A percentile compares a stretch with the other conserved stretches of the same genome.
phyloP scores from a whole-genome alignment of 106 monocot genomes.

The Ottelia alismoides region DNA sequence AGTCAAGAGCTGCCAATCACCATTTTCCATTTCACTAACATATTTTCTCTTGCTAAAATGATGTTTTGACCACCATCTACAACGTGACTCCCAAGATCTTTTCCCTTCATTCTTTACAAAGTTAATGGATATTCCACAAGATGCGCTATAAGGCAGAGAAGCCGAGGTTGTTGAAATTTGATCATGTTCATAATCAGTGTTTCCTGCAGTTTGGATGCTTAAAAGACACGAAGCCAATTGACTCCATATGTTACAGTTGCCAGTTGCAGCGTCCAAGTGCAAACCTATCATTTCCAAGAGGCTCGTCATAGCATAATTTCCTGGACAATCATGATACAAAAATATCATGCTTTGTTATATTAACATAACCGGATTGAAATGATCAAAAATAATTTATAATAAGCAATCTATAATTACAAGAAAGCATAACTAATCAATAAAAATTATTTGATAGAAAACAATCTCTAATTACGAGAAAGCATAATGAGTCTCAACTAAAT shows the following conservation, averaged over 20 bases:
- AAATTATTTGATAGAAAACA: too few species aligned
- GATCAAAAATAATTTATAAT: too few species aligned
- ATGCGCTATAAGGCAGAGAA: neutral
- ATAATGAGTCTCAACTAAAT: too few species aligned
- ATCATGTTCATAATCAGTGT: slow-evolving; percentile 30
- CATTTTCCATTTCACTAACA: slow-evolving; percentile 18
- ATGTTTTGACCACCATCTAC: too few species aligned
- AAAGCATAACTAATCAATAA: too few species aligned
- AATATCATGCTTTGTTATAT: too few species aligned
- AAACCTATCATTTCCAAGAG: slow-evolving; percentile 40
- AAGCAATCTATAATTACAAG: too few species aligned
- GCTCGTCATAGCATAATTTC: slow-evolving; percentile 22
- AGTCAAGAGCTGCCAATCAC: slow-evolving; percentile 28
- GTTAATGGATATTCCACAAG: slow-evolving; percentile 13
- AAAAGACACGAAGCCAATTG: slow-evolving; percentile 43
- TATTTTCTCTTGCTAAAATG: slow-evolving; percentile 26
- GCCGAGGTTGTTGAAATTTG: slow-evolving; percentile 13
- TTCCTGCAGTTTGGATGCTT: slow-evolving; percentile 8
- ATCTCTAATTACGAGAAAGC: too few species aligned
- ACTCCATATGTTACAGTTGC: slow-evolving; percentile 32
- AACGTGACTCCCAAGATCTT: slow-evolving; percentile 33
- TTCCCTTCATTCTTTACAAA: slow-evolving; percentile 12
- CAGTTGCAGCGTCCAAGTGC: slow-evolving; percentile 38
- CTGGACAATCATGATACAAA: slow-evolving; percentile 8
- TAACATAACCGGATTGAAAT: too few species aligned